Evolutionary conservation across 768 basidiomycete species (phyloP), one percentile per base, ranked within the genome.

Genomic region (Hydnomerulius pinastri): DNA sequence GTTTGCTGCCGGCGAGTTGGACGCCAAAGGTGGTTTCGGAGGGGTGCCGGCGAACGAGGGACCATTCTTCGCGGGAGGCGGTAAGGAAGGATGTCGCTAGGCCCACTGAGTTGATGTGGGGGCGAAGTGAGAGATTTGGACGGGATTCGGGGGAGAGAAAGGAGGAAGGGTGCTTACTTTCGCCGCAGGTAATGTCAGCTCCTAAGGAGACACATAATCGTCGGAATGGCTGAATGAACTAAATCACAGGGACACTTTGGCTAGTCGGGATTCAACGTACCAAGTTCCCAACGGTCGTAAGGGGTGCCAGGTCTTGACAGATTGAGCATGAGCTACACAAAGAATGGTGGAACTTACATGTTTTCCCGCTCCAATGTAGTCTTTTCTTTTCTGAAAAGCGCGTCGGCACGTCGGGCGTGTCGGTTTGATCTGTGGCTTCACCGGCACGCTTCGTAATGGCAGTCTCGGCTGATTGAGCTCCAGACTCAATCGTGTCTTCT

Each of bases 231-330:
- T 95, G 20, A 37, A 48, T 24, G 29, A 37, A 36, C 17, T n/a
- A 21, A 42, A 35, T 35, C 45, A 17, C 40, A 18, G 46, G n/a
- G 8, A 20, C 17, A 9, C 17, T 12, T 9, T 25, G 10, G 38
- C 3, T 24, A 9, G 8, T 27, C n/a, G 29, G 17, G 21, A 24
- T 11, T 44, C 24, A 25, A 53, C 46, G 37, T 64, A 92, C 94
- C 65, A 98, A 69, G 62, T 99, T 98, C 12, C 96, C 96, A 32
- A 95, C 93, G 0, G 96, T 98, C 1, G 96, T 98, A 17, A 98
- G 71, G 2, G 96, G 96, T 3, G 85, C 85, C 6, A 87, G 74
- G 64, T 87, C 79, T 81, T 40, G 36, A 45, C 8, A 41, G 28
- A 35, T 20, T 58, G 13, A 21, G 76, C 73, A 37, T 78, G 65